Evolutionary conservation across 2,329 filamentous ascomycete genomes (phyloP).

Genomic region (Pseudocercospora crystallina): DNA sequence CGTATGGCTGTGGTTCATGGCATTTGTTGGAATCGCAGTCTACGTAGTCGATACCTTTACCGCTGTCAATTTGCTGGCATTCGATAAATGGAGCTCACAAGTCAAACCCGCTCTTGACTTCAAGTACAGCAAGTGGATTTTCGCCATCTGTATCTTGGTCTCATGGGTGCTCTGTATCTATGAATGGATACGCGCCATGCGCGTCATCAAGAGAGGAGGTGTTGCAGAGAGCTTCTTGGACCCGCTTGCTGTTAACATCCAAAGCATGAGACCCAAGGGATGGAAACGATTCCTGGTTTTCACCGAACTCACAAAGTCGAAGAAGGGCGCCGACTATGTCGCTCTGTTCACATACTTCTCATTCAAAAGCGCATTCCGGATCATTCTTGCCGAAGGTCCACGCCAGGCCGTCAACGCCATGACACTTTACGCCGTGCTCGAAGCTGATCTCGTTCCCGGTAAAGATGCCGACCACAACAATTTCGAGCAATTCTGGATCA

Average conservation of each 20-base stretch:
- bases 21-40: conserved; percentile 76
- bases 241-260: conserved; percentile 77
- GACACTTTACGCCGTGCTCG: conserved; percentile 82
- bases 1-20: conserved; percentile 76
- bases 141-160: conserved; percentile 85
- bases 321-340: conserved; percentile 85
- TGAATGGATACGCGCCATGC: conserved; percentile 75
- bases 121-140: conserved; percentile 88
- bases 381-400: conserved; percentile 87
- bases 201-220: conserved; percentile 79
- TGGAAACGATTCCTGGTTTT: conserved; percentile 93
- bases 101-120: conserved; percentile 77
- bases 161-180: conserved; percentile 80
- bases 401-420: conserved; percentile 88
- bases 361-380: conserved; percentile 79
- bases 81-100: conserved; percentile 83
- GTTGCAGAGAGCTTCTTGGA: conserved; percentile 92
- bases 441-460: conserved; percentile 64
- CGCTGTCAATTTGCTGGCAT: conserved; percentile 83
- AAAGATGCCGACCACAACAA: conserved; percentile 59
- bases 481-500: conserved; percentile 76
- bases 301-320: conserved; percentile 83
- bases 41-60: conserved; percentile 92
- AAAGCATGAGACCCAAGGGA: conserved; percentile 78
- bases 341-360: conserved; percentile 89